phyloP scores from a whole-genome alignment of 192 early-diverging fungal genomes.

The Backusella australiensis region DNA sequence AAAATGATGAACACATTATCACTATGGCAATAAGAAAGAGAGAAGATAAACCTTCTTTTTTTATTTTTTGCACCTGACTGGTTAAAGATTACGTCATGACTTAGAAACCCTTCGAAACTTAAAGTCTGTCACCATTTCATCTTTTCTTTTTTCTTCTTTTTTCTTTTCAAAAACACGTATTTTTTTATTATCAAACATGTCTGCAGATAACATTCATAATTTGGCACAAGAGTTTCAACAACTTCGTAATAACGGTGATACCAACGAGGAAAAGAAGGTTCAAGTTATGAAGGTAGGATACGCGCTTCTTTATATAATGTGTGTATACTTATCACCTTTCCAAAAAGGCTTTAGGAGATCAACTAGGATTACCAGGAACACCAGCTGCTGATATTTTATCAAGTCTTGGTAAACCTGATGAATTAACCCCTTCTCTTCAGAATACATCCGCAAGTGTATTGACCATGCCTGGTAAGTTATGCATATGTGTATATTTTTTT shows the following conservation, averaged over 20 bases:
- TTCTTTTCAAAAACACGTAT: background rate
- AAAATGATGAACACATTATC: no score
- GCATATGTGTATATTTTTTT: background rate
- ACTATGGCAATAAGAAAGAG: background rate
- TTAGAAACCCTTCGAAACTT: background rate
- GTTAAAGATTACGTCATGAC: background rate
- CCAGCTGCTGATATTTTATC: constrained; percentile 40
- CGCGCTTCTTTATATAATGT: background rate
- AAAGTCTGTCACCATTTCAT: background rate
- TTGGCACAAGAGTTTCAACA: constrained; percentile 32
- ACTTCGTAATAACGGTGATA: constrained; percentile 34
- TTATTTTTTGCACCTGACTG: no score
- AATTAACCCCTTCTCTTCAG: constrained; percentile 38
- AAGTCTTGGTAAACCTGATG: constrained; percentile 49
- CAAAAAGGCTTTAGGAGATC: constrained; percentile 37
- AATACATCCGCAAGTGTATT: constrained; percentile 1
- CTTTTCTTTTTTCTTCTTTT: background rate
- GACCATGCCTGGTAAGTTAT: constrained; percentile 34
- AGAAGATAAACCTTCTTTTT: no score
- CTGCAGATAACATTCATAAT: constrained; percentile 19
- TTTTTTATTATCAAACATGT: background rate
- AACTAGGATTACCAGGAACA: constrained; percentile 42
- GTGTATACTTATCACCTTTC: no score
- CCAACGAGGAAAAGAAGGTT: constrained; percentile 26
- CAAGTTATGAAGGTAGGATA: constrained; percentile 36